Conservation (phyloP, 1,284 basidiomycete genomes). For the Cerrena zonata region DNA sequence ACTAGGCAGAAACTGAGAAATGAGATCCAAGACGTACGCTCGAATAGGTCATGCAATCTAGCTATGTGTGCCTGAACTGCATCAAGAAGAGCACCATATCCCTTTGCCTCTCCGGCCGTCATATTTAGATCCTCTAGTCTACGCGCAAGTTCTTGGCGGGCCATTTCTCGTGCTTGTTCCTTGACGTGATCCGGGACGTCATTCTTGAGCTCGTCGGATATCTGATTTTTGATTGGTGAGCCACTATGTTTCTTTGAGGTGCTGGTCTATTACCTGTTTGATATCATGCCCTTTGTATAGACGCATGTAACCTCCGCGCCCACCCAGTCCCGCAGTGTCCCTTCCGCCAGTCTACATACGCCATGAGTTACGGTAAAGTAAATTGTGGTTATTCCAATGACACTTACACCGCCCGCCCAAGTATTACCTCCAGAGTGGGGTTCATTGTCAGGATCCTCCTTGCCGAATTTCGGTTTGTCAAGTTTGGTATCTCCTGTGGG, state of each 20-base stretch:
- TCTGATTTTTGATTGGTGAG: no score
- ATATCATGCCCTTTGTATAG: slow-evolving; percentile 58
- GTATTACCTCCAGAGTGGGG: slow-evolving; percentile 56
- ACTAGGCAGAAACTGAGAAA: slow-evolving; percentile 15
- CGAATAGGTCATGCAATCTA: slow-evolving; percentile 52
- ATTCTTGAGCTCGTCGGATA: slow-evolving; percentile 50
- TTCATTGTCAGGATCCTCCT: slow-evolving; percentile 48
- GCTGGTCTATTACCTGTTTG: slow-evolving; percentile 40
- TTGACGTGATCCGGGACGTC: slow-evolving; percentile 55
- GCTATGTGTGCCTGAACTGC: slow-evolving; percentile 56
- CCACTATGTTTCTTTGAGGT: no score
- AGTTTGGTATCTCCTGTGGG: slow-evolving; percentile 44
- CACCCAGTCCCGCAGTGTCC: slow-evolving; percentile 63
- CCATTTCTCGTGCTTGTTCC: slow-evolving; percentile 61
- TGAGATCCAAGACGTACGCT: slow-evolving; percentile 37
- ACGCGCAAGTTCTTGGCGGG: slow-evolving; percentile 52
- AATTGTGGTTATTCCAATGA: no score
- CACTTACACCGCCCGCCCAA: slow-evolving; percentile 56
- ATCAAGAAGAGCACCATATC: slow-evolving; percentile 46
- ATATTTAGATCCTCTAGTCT: slow-evolving; percentile 59
- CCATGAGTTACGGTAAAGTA: not conserved
- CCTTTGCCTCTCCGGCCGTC: slow-evolving; percentile 47
- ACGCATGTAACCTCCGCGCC: slow-evolving; percentile 62
- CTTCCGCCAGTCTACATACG: slow-evolving; percentile 50
- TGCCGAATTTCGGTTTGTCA: slow-evolving; percentile 50